These are phyloP conservation scores for Geotrichum bryndzae DNA, from an alignment of 1,139 yeast species.

Conservation along the genomic window DNA sequence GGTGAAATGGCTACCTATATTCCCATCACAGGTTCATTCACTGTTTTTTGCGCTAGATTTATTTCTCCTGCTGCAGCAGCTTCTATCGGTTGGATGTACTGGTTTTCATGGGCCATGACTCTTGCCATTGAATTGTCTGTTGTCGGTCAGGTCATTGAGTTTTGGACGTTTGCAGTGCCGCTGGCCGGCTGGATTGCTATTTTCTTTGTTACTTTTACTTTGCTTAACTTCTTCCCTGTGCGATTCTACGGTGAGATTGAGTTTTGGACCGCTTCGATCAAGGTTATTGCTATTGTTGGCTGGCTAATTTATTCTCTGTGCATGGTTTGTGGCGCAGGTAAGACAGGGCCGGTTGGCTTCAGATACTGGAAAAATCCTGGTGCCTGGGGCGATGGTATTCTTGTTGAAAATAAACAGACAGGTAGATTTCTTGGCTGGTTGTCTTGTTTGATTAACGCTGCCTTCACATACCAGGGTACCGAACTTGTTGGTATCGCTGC, in stretches of 20 bases:
- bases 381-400: conserved; percentile 51
- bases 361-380: conserved; percentile 68
- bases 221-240: conserved; percentile 36
- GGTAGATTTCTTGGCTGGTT: conserved; percentile 48
- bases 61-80: conserved; percentile 60
- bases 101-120: conserved; percentile 60
- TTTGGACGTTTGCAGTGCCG: conserved; percentile 50
- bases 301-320: conserved; percentile 62
- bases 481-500: conserved; percentile 70
- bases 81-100: conserved; percentile 56
- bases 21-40: conserved; percentile 59
- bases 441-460: conserved; percentile 58
- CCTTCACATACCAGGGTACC: conserved; percentile 72
- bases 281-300: conserved; percentile 49
- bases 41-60: conserved; percentile 53
- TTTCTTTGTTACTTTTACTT: conserved; percentile 27
- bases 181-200: conserved; percentile 41
- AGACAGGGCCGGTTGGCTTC: conserved; percentile 65
- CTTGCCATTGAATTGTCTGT: conserved; percentile 61
- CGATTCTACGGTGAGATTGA: conserved; percentile 36
- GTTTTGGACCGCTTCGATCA: conserved; percentile 39
- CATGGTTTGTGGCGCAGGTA: conserved; percentile 69
- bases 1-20: conserved; percentile 62
- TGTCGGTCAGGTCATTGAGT: conserved; percentile 50
- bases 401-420: conserved; percentile 48